Base-by-base conservation (phyloP, 805 yeast species). In the Candida verbasci region DNA sequence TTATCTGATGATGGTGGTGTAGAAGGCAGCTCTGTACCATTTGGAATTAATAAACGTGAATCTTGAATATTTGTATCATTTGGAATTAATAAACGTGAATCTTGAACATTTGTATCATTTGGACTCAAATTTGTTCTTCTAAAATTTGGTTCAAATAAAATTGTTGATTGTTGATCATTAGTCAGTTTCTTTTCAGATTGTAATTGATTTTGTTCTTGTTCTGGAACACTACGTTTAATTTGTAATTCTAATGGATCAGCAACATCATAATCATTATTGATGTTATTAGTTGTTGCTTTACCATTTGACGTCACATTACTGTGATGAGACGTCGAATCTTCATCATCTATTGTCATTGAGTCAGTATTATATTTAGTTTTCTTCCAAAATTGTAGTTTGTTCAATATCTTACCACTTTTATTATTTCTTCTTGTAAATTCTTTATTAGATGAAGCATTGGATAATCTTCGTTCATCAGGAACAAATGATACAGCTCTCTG, bases 301-400 rank as follows among this genome's bases (percentile, higher is more conserved):
- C 31, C 27, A 28, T 14, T 18, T 11, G 18, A 11, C 4, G 32
- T 24, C 9, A 20, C 16, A 17, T 14, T n/a, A 24, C 40, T 37
- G 10, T 30, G 25, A 18, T 31, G 32, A 16, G 37, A 22, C 3
- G 23, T n/a, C 9, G 34, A 11, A 23, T 34, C 38, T 25, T 37
- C 36, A 9, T 8, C n/a, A 17, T 16, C 2, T 3, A 34, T 38
- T 6, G 7, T 20, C 17, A 12, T 17, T 8, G 4, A 3, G 3
- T 10, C 22, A 9, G 29, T 39, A 8, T 34, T 37, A 6, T 35
- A 35, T 32, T 41, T 49, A 24, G 35, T 46, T 34, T 41, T 50
- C 35, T 58, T 65, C 72, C 72, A 66, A 41, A 66, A 66, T 47
- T 60, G 67, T 4, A 66, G 49, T 38, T 54, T 61, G 24, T 51